phyloP scores from a whole-genome alignment of 2,329 filamentous ascomycete species.

The Metarhizium rileyi region DNA sequence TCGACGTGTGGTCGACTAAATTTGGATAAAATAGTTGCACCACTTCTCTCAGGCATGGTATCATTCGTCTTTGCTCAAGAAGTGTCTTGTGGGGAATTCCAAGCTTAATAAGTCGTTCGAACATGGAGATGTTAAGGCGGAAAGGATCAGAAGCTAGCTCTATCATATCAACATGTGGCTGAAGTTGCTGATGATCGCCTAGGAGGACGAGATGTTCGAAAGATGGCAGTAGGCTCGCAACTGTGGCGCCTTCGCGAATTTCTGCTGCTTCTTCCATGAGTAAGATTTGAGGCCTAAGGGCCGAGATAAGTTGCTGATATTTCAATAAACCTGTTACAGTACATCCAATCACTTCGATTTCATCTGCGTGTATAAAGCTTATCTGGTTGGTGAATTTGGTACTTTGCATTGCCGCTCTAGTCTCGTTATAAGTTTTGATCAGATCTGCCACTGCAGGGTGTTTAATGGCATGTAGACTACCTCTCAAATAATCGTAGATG shows the following conservation, averaged over 20 bases:
- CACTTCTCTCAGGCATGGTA: conserved; percentile 32
- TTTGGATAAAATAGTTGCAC: conserved; percentile 37
- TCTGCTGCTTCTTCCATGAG: conserved; percentile 77
- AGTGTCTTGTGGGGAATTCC: conserved; percentile 54
- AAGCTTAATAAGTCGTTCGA: conserved; percentile 66
- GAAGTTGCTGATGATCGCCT: conserved; percentile 73
- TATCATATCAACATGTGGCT: conserved; percentile 55
- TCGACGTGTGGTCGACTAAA: conserved; percentile 35
- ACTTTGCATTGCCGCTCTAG: conserved; percentile 43
- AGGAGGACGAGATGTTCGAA: conserved; percentile 49
- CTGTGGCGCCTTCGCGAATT: conserved; percentile 54
- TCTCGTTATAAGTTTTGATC: conserved; percentile 37
- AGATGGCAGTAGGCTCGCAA: conserved; percentile 36
- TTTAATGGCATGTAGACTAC: neutral
- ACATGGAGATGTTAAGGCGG: conserved; percentile 64
- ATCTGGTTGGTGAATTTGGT: conserved; percentile 50
- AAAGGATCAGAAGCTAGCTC: conserved; percentile 52
- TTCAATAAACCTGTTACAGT: conserved; percentile 78
- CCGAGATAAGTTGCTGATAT: conserved; percentile 60
- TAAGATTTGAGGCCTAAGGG: conserved; percentile 55
- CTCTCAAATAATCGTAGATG: conserved; percentile 4
- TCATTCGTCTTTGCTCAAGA: conserved; percentile 55
- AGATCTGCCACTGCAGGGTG: conserved; percentile 19
- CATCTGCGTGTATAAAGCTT: conserved; percentile 23
- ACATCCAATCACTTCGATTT: conserved; percentile 46